Evolutionary conservation across 2,329 filamentous ascomycete genomes (phyloP), one percentile per base, ranked within the genome.

Genomic region (Fusarium abutilonis): DNA sequence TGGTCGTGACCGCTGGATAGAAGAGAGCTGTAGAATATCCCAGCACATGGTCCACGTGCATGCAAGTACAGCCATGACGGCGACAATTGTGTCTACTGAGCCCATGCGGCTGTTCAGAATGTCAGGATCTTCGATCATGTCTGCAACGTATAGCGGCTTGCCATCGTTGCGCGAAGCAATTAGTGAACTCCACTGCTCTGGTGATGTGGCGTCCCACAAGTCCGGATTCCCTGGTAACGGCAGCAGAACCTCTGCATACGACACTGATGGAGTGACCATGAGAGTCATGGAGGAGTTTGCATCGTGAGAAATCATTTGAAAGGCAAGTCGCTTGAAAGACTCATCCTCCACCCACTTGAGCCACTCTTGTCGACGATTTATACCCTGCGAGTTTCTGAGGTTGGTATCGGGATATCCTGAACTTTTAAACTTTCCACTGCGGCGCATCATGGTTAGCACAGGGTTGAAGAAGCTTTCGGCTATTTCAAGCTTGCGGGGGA

Each of bases 401-500:
- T 47, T 41, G 2, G 49, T 36, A 8, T 64, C 53, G 4, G 65
- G 51, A 21, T 70, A 74, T 1, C 58, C 54, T 1, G 64, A 68
- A 10, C 60, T 60, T 29, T 68, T 67, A 43, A 77, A 73, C 42
- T 70, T 73, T 5, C 74, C 73, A 15, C 70, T 70, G 0, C 75
- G 70, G 3, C 75, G 68, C 38, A 77, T 54, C 71, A 78, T 78
- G 2, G 75, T 78, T 6, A 78, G 38, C 0, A 75, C 53, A 0
- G 75, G 73, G 28, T 74, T 70, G 26, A 76, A 64, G 46, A 77
- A 76, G 28, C 73, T 74, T 42, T 78, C 76, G 5, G 75, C 73
- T n/a, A 78, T 75, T 45, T 78, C 76, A 6, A 77, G 73, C 28
- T 78, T 78, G 2, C 76, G 68, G 11, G 68, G 72, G 13, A 74